Percentiles rank a stretch among this genome's conserved stretches.
phyloP scores from a whole-genome alignment of 139 green algal species.

The Chlorella sp. region DNA sequence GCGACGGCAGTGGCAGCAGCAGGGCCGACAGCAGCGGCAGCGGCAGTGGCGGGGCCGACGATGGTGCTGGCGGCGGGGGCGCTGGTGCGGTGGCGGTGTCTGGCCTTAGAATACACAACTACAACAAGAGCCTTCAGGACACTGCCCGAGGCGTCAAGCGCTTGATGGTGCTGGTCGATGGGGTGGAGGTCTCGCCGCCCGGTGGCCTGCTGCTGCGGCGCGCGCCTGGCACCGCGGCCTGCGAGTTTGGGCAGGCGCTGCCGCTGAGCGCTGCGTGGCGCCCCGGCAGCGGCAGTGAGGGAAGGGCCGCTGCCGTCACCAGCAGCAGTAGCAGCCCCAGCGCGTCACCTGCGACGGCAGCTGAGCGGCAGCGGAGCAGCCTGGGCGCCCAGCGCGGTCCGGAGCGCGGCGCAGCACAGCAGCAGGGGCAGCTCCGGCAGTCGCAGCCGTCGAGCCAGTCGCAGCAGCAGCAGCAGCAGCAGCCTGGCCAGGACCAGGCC shows the following conservation, averaged over 20 bases:
- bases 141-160: conserved; percentile 36
- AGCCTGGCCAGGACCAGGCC: neutral
- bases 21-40: neutral
- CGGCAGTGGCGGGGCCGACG: too few species aligned
- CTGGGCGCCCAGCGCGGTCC: neutral
- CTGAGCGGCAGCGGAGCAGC: neutral
- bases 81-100: conserved; percentile 1
- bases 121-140: conserved; percentile 47
- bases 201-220: conserved; percentile 28
- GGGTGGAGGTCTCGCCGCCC: conserved; percentile 30
- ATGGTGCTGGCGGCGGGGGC: too few species aligned
- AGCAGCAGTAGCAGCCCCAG: neutral
- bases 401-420: neutral
- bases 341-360: neutral
- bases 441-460: neutral
- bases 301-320: too few species aligned
- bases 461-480: conserved; percentile 6
- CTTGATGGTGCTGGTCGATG: conserved; percentile 34
- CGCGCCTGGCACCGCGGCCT: conserved; percentile 25
- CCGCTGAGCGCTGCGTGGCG: conserved; percentile 14
- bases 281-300: neutral
- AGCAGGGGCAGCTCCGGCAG: neutral
- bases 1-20: neutral
- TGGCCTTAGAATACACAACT: conserved; percentile 45
- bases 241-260: conserved; percentile 41